Evolutionary conservation across 2,329 filamentous ascomycete species (phyloP).

Genomic region (Penicillium thymicola): DNA sequence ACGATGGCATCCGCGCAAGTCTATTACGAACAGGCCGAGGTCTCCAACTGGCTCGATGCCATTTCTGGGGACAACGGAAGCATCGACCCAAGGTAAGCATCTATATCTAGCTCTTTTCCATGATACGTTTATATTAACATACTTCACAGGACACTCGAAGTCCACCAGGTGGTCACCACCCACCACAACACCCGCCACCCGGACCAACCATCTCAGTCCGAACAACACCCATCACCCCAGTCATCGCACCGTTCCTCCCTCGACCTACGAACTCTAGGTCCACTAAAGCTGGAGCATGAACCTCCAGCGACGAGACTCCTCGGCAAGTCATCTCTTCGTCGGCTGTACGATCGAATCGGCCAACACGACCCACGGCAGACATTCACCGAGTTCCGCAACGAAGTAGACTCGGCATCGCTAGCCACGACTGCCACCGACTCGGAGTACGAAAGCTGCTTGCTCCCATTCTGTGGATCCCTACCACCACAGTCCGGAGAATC

Average conservation of each 20-base stretch:
- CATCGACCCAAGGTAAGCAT: neutral
- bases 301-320: conserved; percentile 3
- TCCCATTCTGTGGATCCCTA: neutral
- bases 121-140: neutral
- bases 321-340: conserved; percentile 1
- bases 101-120: neutral
- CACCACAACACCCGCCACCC: neutral
- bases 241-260: neutral
- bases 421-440: neutral
- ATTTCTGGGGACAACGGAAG: neutral
- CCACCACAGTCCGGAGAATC: neutral
- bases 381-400: neutral
- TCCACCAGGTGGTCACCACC: neutral
- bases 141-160: neutral
- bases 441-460: neutral
- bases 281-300: conserved; percentile 8
- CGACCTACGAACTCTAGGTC: neutral
- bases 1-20: neutral
- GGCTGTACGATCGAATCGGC: conserved; percentile 1
- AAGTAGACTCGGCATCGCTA: neutral
- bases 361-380: neutral
- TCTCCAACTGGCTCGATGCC: neutral
- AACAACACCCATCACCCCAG: neutral
- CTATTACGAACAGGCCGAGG: neutral
- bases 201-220: neutral